Base-by-base conservation (phyloP, 169 alveolate genomes). In the Plasmodium chabaudi region DNA sequence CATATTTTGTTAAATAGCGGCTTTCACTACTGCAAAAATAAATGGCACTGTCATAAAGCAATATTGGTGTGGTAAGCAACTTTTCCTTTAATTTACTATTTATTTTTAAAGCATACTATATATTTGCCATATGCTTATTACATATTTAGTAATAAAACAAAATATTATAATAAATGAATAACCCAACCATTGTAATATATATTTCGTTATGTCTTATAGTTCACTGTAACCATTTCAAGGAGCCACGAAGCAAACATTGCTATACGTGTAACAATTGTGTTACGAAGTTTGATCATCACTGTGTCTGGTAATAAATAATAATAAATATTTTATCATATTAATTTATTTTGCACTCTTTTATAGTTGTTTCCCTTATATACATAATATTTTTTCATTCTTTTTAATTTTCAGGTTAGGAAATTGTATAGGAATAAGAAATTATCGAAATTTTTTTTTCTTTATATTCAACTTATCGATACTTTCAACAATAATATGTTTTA, bases 211-310 rank as follows among this genome's bases (percentile, higher is more conserved):
- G 9, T 70, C 61, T 57, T 79, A 61, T 51, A 79, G 89, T 67
- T 46, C 69, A 79, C 72, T 79, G 89, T 59, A 79, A 79, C 64
- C 89, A 84, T 17, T 89, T 93, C 19, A 94, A 97, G 61, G 98
- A 98, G 21, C 97, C 98, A 10, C 89, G 99, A 79, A 91, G 97
- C n/a, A 95, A 96, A 53, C 99, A 98, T 88, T 98, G 99, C 91
- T 95, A 95, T 72, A 93, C 94, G 46, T 98, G 99, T 87, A 92
- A 96, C 34, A 87, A 91, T 57, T 98, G 99, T 70, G 96, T 98
- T 13, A 93, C 92, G 13, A 92, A 96, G 53, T 97, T 95, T 91
- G 99, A 98, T 87, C 99, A 98, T 89, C 99, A 98, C 88, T 98
- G 99, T 68, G 98, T 98, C n/a, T 97, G 94, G 96, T 94, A 89